Percentiles rank a stretch among this genome's conserved stretches.
These are phyloP conservation scores for Eucalyptus victrix DNA, from an alignment of 345 rosid genomes.

Conservation along the genomic window DNA sequence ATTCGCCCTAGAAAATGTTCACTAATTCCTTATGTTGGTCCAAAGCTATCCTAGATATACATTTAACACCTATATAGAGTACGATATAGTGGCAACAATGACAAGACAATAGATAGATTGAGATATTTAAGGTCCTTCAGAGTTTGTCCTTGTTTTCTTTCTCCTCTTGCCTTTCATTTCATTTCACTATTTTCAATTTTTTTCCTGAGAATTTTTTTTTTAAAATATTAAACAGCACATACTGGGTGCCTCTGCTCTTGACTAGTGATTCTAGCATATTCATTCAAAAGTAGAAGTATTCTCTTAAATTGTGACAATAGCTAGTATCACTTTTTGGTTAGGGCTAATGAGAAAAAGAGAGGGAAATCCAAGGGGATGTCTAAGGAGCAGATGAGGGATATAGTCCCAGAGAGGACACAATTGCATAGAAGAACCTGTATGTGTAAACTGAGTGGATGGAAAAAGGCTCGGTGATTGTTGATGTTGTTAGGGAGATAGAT, in stretches of 20 bases:
- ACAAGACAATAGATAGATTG: background rate
- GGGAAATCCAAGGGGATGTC: background rate
- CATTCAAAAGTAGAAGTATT: background rate
- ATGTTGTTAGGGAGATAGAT: background rate
- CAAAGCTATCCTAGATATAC: background rate
- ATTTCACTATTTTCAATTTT: background rate
- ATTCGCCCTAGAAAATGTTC: background rate
- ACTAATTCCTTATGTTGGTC: background rate
- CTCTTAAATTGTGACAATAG: background rate
- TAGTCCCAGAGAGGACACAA: background rate
- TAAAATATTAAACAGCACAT: background rate
- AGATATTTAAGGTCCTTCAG: background rate
- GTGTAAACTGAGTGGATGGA: background rate
- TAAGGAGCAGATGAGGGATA: background rate
- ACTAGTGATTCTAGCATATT: background rate
- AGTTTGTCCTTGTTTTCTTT: background rate
- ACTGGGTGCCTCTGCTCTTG: background rate
- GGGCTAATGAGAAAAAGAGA: background rate
- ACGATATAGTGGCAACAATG: background rate
- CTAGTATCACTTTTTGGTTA: background rate
- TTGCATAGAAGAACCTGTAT: background rate
- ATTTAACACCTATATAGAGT: background rate
- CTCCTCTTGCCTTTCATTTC: background rate
- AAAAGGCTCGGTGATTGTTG: background rate
- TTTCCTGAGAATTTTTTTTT: background rate